Evolutionary conservation across 2,329 filamentous ascomycete species (phyloP), one percentile per base, ranked within the genome.

Genomic region (Xylaria sp.): DNA sequence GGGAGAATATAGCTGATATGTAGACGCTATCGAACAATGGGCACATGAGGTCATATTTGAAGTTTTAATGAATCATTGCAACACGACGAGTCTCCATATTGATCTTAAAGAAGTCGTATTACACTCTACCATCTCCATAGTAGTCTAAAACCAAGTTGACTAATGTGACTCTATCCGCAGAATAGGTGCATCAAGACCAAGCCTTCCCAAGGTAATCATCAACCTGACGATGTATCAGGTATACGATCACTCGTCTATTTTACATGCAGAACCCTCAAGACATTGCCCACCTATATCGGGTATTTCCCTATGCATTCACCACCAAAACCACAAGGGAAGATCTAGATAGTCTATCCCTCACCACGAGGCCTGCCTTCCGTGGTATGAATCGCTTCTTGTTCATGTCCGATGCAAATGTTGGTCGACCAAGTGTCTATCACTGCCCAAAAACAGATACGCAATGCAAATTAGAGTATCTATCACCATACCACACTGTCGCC

Each of bases 401-500:
- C 15, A 42, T 22, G 38, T 36, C 42, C 31, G 1, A 53, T 57
- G 57, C 36, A 29, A 54, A 62, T 47, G 31, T n/a, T 7, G 25
- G 36, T 31, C 17, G 17, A 27, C 39, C 20, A 25, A 20, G 39
- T 25, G 39, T 56, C 47, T 45, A 59, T 57, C 29, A 29, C 3
- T 13, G 20, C 39, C 33, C 11, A 17, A 20, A 49, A 63, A 55
- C 31, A 55, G 27, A 56, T 54, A 36, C 3, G 36, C 51, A 31
- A 54, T 58, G 45, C 25, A 51, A 59, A 25, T 5, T 44, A 53
- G n/a, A 3, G 27, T 15, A 27, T 67, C 44, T 56, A 61, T 50
- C 60, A 49, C 22, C 22, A 15, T 17, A 22, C 31, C 39, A 42
- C 31, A 10, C 20, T 15, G 11, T n/a, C 45, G 27, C 29, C 31